These are phyloP conservation scores for Mucor piriformis DNA, from an alignment of 371 early-diverging fungal species.

Conservation along the genomic window DNA sequence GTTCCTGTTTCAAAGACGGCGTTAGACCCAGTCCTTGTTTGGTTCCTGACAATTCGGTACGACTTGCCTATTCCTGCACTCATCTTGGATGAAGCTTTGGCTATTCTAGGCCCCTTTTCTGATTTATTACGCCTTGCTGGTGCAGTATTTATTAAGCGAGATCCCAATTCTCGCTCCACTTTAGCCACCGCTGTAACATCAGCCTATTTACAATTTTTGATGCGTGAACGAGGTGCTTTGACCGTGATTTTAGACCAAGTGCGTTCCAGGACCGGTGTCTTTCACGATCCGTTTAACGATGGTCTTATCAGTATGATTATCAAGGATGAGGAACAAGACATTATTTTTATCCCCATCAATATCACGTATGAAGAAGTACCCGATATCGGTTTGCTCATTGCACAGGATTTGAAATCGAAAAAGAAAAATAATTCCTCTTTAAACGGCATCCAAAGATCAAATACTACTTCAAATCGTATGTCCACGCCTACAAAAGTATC, in stretches of 20 bases:
- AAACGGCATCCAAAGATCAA: constrained; percentile 2
- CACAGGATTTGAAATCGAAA: constrained; percentile 18
- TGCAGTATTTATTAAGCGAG: constrained; percentile 32
- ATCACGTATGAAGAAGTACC: constrained; percentile 34
- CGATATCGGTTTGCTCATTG: constrained; percentile 24
- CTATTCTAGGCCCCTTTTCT: constrained; percentile 33
- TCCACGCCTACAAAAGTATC: constrained; percentile 28
- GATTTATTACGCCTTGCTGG: constrained; percentile 35
- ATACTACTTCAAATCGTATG: constrained; percentile 18
- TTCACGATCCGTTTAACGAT: constrained; percentile 25
- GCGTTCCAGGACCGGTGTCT: constrained; percentile 29
- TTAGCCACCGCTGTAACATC: constrained; percentile 31
- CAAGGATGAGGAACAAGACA: constrained; percentile 5
- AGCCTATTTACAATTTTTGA: constrained; percentile 26
- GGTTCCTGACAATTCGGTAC: constrained; percentile 37
- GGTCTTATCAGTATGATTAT: constrained; percentile 29
- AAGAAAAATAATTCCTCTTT: neutral
- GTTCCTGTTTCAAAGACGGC: constrained; percentile 37
- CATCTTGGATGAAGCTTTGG: constrained; percentile 33
- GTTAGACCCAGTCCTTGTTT: constrained; percentile 34
- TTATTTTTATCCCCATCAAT: constrained; percentile 34
- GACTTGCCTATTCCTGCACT: constrained; percentile 34
- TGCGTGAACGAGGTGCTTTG: constrained; percentile 30
- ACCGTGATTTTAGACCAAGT: constrained; percentile 28
- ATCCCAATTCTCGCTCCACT: constrained; percentile 20